phyloP scores from a whole-genome alignment of 2,329 filamentous ascomycete species.

The Drechslerella dactyloides region DNA sequence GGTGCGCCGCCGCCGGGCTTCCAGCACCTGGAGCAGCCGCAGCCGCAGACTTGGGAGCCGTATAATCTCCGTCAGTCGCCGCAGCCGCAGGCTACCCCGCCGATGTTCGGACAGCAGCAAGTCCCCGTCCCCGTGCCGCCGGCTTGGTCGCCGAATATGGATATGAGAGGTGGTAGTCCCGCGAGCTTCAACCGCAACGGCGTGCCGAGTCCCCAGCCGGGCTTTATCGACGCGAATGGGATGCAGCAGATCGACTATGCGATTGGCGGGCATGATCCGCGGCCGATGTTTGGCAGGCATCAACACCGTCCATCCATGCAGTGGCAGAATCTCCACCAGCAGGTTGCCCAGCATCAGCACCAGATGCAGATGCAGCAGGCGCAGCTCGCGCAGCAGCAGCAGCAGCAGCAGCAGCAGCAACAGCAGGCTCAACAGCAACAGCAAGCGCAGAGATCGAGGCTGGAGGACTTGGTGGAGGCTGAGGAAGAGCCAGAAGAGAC shows the following conservation, averaged over 20 bases:
- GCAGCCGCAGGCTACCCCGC: constrained; percentile 53
- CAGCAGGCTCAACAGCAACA: constrained; percentile 52
- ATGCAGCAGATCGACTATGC: constrained; percentile 41
- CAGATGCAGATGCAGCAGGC: constrained; percentile 26
- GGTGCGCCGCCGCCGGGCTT: constrained; percentile 28
- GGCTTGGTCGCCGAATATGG: constrained; percentile 44
- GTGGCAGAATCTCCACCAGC: constrained; percentile 48
- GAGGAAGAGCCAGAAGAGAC: constrained; percentile 40
- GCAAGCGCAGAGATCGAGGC: constrained; percentile 42
- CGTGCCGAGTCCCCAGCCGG: constrained; percentile 49
- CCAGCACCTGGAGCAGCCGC: constrained; percentile 44
- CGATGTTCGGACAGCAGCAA: constrained; percentile 44
- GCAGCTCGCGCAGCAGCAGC: constrained; percentile 42
- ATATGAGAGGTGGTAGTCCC: constrained; percentile 28
- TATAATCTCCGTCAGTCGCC: constrained; percentile 52
- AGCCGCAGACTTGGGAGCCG: constrained; percentile 52
- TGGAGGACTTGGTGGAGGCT: constrained; percentile 42
- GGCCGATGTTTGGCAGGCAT: constrained; percentile 46
- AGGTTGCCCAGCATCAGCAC: constrained; percentile 40
- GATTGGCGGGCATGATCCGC: constrained; percentile 44
- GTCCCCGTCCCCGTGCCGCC: constrained; percentile 14
- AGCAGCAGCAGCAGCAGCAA: constrained; percentile 47
- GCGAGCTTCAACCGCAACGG: constrained; percentile 29
- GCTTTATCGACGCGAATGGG: constrained; percentile 48
- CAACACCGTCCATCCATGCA: constrained; percentile 47